Conservation (phyloP, 2,329 filamentous ascomycete genomes). For the Paracoccidioides lutzii region DNA sequence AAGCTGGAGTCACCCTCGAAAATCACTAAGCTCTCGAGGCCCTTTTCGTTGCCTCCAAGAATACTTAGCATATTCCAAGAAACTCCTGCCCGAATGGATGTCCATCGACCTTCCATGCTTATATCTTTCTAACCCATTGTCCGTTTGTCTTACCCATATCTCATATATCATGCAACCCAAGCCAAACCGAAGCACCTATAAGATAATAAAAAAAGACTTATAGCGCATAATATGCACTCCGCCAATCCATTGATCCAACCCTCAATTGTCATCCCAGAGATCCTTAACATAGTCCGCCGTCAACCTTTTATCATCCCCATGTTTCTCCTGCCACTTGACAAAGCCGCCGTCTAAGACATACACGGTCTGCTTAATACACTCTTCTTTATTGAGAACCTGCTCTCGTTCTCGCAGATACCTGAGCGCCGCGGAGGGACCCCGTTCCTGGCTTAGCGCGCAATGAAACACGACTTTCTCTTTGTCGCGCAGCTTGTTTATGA, state of each 20-base stretch:
- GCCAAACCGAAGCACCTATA: background rate
- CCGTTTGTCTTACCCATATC: background rate
- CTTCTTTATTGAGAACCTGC: slow-evolving; percentile 30
- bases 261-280: slow-evolving; percentile 56
- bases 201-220: background rate
- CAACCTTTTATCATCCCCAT: slow-evolving; percentile 60
- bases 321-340: slow-evolving; percentile 72
- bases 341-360: slow-evolving; percentile 77
- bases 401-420: slow-evolving; percentile 56
- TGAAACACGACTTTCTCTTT: slow-evolving; percentile 87
- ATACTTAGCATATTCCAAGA: background rate
- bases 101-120: background rate
- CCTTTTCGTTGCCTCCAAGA: background rate
- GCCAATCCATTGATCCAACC: background rate
- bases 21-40: no score
- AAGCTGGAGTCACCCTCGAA: no score
- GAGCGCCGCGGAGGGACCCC: slow-evolving; percentile 73
- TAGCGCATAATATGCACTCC: background rate
- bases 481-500: slow-evolving; percentile 63
- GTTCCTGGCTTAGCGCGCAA: slow-evolving; percentile 81
- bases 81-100: background rate
- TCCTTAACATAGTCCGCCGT: slow-evolving; percentile 78
- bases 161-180: background rate
- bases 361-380: slow-evolving; percentile 51
- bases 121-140: background rate